Evolutionary conservation across 192 early-diverging fungal species (phyloP).

Genomic region (Gaertneriomyces semiglobifer): DNA sequence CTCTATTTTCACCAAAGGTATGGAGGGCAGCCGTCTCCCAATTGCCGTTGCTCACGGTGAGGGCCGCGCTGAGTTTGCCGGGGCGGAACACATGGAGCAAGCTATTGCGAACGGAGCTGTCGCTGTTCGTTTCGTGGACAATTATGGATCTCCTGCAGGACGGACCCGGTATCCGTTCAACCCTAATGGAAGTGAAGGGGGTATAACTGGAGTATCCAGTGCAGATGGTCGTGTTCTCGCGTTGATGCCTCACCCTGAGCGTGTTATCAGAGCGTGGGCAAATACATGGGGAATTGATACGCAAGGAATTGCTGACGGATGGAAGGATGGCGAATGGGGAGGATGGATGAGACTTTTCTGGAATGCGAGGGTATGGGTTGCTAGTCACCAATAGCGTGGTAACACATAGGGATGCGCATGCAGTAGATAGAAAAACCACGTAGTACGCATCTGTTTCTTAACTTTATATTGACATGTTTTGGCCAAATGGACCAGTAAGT

Average conservation of each 20-base stretch:
- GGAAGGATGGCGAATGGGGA: slow-evolving; percentile 60
- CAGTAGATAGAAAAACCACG: no score
- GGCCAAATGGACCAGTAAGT: no score
- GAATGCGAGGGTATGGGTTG: slow-evolving; percentile 89
- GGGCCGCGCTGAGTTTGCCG: slow-evolving; percentile 81
- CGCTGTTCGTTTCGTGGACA: slow-evolving; percentile 79
- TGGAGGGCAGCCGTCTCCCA: slow-evolving; percentile 85
- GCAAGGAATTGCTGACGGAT: slow-evolving; percentile 30
- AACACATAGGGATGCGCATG: no score
- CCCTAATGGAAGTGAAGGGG: slow-evolving; percentile 88
- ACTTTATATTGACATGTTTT: no score
- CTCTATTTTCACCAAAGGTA: slow-evolving; percentile 82
- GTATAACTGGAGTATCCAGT: slow-evolving; percentile 82
- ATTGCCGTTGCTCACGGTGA: slow-evolving; percentile 98
- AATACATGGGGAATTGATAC: slow-evolving; percentile 78
- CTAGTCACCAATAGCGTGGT: no score
- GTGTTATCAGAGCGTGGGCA: slow-evolving; percentile 74
- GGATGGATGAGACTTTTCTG: slow-evolving; percentile 92
- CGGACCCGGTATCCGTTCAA: slow-evolving; percentile 91
- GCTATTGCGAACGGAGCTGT: slow-evolving; percentile 49
- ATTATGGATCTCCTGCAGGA: slow-evolving; percentile 58
- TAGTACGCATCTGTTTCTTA: no score
- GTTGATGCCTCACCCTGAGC: slow-evolving; percentile 99
- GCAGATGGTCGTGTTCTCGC: slow-evolving; percentile 85
- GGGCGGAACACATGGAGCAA: slow-evolving; percentile 33